phyloP scores from a whole-genome alignment of 2,329 filamentous ascomycete species.

The Colletotrichum abscissum region DNA sequence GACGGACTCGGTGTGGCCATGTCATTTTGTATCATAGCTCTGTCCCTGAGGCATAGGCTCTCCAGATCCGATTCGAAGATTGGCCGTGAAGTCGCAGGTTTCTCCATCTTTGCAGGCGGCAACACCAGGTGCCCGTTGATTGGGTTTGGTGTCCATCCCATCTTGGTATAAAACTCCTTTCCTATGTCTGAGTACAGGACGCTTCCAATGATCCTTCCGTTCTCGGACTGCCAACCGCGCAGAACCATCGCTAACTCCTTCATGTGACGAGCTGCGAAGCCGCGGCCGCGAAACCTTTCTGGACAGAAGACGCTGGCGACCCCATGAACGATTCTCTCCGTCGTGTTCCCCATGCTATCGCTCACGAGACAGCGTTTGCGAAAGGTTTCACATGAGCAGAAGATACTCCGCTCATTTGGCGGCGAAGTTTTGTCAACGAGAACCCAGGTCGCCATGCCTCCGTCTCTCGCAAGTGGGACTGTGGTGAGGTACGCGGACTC shows the following conservation, averaged over 20 bases:
- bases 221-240: neutral
- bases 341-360: neutral
- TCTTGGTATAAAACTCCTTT: neutral
- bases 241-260: neutral
- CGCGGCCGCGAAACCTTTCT: neutral
- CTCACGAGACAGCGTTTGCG: neutral
- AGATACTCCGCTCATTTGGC: neutral
- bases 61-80: neutral
- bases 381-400: neutral
- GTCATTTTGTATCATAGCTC: neutral
- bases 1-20: neutral
- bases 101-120: neutral
- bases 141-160: neutral
- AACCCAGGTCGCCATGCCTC: neutral
- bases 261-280: neutral
- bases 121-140: neutral
- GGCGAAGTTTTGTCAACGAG: neutral
- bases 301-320: neutral
- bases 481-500: neutral
- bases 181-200: neutral
- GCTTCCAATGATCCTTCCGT: neutral
- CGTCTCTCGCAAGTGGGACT: neutral
- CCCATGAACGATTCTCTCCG: neutral
- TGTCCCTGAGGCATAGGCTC: neutral
- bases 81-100: neutral